Evolutionary conservation across 345 rosid species (phyloP).

Genomic region (Triadica sebifera): DNA sequence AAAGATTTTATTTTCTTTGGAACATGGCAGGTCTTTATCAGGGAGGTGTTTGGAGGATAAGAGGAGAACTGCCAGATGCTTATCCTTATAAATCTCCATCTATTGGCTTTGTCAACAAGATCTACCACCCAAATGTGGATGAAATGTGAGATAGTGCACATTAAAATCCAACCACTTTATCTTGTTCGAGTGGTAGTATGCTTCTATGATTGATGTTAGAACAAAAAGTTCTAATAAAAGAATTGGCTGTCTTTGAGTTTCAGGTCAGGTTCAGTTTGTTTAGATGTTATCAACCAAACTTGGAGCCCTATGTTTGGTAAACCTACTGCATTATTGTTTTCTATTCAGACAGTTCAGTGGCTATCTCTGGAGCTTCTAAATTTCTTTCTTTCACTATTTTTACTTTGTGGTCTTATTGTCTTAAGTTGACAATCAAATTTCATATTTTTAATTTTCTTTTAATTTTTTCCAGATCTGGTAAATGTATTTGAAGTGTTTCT

Average conservation of each 20-base stretch:
- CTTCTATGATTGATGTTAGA: not conserved
- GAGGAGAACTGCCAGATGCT: conserved; percentile 97
- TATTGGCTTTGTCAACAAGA: conserved; percentile 85
- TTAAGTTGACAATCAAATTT: conserved; percentile 6
- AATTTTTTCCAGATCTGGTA: conserved; percentile 62
- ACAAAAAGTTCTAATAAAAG: not conserved
- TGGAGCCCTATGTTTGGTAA: conserved; percentile 99
- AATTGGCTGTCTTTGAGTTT: conserved; percentile 26
- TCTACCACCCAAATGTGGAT: conserved; percentile 98
- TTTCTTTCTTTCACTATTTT: conserved; percentile 11
- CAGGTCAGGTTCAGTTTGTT: conserved; percentile 97
- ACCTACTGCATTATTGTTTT: conserved; percentile 6
- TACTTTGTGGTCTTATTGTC: not conserved
- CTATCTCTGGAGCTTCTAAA: conserved; percentile 2
- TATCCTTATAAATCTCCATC: conserved; percentile 99
- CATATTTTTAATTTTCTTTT: conserved; percentile 5
- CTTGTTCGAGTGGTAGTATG: conserved; percentile 5
- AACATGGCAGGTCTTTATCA: conserved; percentile 71
- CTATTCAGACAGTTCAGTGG: not conserved
- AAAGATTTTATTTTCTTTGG: conserved; percentile 14
- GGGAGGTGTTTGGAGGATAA: conserved; percentile 94
- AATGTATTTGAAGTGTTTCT: conserved; percentile 96
- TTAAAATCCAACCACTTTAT: conserved; percentile 6
- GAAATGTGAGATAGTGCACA: conserved; percentile 66
- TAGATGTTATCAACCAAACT: conserved; percentile 94